A percentile compares a stretch with the other conserved stretches of the same genome.
These are phyloP conservation scores for Colletotrichum tropicicola DNA, from an alignment of 2,329 filamentous ascomycete genomes.

Conservation along the genomic window DNA sequence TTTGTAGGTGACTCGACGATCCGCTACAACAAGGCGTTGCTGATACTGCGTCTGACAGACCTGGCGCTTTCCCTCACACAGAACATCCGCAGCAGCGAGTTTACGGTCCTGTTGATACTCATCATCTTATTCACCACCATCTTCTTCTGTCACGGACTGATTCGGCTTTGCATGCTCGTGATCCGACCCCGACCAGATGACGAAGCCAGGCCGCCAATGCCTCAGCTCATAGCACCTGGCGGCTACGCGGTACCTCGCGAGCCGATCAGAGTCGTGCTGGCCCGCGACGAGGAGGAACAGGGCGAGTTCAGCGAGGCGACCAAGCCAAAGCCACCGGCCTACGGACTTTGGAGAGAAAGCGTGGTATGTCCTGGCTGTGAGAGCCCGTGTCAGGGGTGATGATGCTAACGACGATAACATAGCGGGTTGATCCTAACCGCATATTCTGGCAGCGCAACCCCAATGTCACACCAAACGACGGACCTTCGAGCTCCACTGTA, in stretches of 20 bases:
- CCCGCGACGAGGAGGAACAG: slow-evolving; percentile 76
- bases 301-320: slow-evolving; percentile 54
- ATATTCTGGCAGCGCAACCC: slow-evolving; percentile 82
- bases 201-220: slow-evolving; percentile 34
- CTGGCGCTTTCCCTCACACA: slow-evolving; percentile 75
- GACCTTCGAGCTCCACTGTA: slow-evolving; percentile 6
- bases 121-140: slow-evolving; percentile 78
- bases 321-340: slow-evolving; percentile 79
- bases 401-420: slow-evolving; percentile 3
- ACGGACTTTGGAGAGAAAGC: slow-evolving; percentile 85
- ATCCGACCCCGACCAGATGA: slow-evolving; percentile 51
- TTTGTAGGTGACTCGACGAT: slow-evolving; percentile 65
- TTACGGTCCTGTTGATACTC: slow-evolving; percentile 83
- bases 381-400: neutral
- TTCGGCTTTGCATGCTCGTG: slow-evolving; percentile 76
- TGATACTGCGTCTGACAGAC: slow-evolving; percentile 59
- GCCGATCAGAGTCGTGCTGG: slow-evolving; percentile 81
- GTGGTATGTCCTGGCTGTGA: slow-evolving; percentile 64
- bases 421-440: slow-evolving; percentile 82
- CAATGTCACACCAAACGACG: slow-evolving; percentile 35
- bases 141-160: slow-evolving; percentile 82
- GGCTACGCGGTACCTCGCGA: slow-evolving; percentile 76
- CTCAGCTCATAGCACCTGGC: slow-evolving; percentile 61
- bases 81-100: slow-evolving; percentile 71
- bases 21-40: neutral